phyloP scores from a whole-genome alignment of 1,284 basidiomycete species.

The Moniliella sp. region DNA sequence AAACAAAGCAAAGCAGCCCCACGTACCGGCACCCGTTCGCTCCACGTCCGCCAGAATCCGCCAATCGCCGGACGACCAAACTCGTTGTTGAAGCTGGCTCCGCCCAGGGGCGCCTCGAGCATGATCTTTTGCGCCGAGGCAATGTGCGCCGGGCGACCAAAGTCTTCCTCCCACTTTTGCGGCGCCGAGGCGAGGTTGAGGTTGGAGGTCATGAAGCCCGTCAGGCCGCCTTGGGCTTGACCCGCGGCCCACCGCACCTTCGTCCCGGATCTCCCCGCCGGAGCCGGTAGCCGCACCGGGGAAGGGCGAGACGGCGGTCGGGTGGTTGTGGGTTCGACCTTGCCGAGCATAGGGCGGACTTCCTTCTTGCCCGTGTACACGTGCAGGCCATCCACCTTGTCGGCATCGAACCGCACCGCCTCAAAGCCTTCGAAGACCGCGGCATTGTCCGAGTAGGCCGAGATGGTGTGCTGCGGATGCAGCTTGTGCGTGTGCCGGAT shows the following conservation, averaged over 20 bases:
- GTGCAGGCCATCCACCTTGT: neutral
- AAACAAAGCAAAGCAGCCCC: too few relatives aligned
- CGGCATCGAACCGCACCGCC: constrained; percentile 52
- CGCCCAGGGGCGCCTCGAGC: constrained; percentile 82
- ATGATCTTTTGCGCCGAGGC: constrained; percentile 87
- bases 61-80: constrained; percentile 65
- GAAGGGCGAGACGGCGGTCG: constrained; percentile 90
- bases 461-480: constrained; percentile 51
- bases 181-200: constrained; percentile 36
- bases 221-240: constrained; percentile 86
- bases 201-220: constrained; percentile 87
- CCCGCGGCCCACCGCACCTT: constrained; percentile 80
- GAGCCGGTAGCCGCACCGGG: constrained; percentile 93
- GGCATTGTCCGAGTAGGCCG: constrained; percentile 93
- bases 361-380: constrained; percentile 18
- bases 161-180: constrained; percentile 21
- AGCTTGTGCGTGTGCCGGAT: constrained; percentile 84
- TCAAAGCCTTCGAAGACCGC: constrained; percentile 65
- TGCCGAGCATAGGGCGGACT: constrained; percentile 71
- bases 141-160: constrained; percentile 73
- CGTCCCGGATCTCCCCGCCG: constrained; percentile 91
- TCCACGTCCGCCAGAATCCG: constrained; percentile 36
- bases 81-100: constrained; percentile 93
- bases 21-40: constrained; percentile 16
- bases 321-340: constrained; percentile 99